Percentiles rank a stretch among this genome's conserved stretches.
These are phyloP conservation scores for Helichrysum umbraculigerum DNA, from an alignment of 129 eudicot genomes.

Conservation along the genomic window DNA sequence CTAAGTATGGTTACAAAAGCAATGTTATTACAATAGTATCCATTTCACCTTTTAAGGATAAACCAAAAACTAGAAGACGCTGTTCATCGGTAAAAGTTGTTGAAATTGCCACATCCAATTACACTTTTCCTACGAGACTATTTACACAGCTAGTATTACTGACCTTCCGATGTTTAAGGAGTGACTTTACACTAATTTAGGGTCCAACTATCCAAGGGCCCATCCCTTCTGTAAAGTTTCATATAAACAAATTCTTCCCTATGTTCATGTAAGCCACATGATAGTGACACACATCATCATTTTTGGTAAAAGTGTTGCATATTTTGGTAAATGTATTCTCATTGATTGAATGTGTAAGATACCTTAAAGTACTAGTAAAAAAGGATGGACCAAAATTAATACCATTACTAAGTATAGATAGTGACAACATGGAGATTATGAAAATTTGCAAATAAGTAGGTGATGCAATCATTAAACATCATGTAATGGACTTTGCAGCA, in stretches of 20 bases:
- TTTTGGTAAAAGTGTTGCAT: background rate
- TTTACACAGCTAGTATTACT: background rate
- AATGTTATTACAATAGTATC: background rate
- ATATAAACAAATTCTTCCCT: background rate
- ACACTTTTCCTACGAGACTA: background rate
- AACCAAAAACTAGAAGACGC: background rate
- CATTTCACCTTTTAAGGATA: background rate
- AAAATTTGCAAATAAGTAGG: background rate
- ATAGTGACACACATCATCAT: background rate
- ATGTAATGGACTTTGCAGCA: background rate
- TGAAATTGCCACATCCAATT: background rate
- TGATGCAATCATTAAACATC: background rate
- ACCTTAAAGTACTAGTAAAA: background rate
- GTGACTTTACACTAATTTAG: background rate
- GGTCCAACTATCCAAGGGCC: background rate
- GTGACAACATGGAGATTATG: background rate
- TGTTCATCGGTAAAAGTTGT: background rate
- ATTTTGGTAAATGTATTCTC: background rate
- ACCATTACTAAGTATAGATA: background rate
- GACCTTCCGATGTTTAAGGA: background rate
- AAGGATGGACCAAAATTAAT: background rate
- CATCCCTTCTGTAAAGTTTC: background rate
- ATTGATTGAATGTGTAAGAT: background rate
- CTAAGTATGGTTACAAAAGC: background rate
- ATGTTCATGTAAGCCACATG: background rate